A percentile compares a stretch with the other conserved stretches of the same genome.
Conservation (phyloP, 441 rosid genomes). For the Jatropha multifida region DNA sequence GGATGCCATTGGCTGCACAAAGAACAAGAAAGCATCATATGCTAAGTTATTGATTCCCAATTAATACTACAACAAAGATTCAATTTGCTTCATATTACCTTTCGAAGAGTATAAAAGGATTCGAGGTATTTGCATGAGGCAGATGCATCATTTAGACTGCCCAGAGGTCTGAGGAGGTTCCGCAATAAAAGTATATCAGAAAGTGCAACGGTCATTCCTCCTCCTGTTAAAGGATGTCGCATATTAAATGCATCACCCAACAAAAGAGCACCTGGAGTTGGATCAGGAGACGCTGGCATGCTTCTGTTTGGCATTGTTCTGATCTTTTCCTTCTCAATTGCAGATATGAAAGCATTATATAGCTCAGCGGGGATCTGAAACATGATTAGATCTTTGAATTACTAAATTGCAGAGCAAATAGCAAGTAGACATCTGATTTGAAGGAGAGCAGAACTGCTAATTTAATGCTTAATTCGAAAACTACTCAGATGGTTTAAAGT, state of each 20-base stretch:
- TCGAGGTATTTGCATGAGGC: conserved; percentile 80
- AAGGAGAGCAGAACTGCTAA: no score
- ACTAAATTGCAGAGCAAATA: no score
- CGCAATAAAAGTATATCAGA: conserved; percentile 81
- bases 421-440: no score
- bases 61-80: no score
- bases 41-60: no score
- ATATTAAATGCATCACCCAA: conserved; percentile 66
- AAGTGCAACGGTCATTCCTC: conserved; percentile 95
- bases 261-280: conserved; percentile 51
- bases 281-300: conserved; percentile 89
- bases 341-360: conserved; percentile 70
- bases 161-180: conserved; percentile 69
- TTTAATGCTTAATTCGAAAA: no score
- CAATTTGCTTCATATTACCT: conserved; percentile 38
- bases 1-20: conserved; percentile 75
- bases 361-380: conserved; percentile 71
- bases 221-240: conserved; percentile 98
- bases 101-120: conserved; percentile 85
- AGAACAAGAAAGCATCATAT: not conserved
- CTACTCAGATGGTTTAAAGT: no score
- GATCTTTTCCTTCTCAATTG: conserved; percentile 68
- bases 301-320: conserved; percentile 94
- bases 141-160: conserved; percentile 58
- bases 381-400: no score